Conservation (phyloP, 2,329 filamentous ascomycete species). For the Nannizzia gypsea region DNA sequence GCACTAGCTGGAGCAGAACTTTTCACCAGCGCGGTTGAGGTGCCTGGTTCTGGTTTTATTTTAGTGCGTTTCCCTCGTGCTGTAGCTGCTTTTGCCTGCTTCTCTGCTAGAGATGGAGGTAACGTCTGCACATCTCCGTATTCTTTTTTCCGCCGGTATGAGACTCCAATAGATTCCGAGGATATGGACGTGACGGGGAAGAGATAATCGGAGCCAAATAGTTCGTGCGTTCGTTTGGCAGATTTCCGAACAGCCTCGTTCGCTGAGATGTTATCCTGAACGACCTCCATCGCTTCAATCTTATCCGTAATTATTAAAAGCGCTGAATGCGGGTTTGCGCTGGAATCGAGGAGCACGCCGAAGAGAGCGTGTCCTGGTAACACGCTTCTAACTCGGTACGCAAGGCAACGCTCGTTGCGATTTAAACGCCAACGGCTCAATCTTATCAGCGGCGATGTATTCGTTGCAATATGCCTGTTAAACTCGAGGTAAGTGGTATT, state of each 20-base stretch:
- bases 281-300: conserved; percentile 10
- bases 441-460: too few relatives aligned
- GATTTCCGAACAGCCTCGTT: conserved; percentile 32
- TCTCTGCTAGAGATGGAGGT: conserved; percentile 65
- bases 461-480: not conserved
- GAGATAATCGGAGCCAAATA: conserved; percentile 38
- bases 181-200: conserved; percentile 31
- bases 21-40: conserved; percentile 44
- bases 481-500: not conserved
- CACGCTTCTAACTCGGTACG: not conserved
- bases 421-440: not conserved
- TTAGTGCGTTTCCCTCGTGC: conserved; percentile 53
- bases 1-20: conserved; percentile 22
- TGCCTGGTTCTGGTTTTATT: conserved; percentile 45
- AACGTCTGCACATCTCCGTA: conserved; percentile 68
- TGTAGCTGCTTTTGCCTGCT: conserved; percentile 56
- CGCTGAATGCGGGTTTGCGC: not conserved
- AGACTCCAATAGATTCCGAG: conserved; percentile 33
- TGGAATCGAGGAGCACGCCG: not conserved
- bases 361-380: not conserved
- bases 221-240: conserved; percentile 36
- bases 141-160: conserved; percentile 45
- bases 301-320: not conserved
- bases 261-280: conserved; percentile 5
- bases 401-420: not conserved